Evolutionary conservation across 305 asterid species (phyloP).

Genomic region (Fraxinus baroniana): DNA sequence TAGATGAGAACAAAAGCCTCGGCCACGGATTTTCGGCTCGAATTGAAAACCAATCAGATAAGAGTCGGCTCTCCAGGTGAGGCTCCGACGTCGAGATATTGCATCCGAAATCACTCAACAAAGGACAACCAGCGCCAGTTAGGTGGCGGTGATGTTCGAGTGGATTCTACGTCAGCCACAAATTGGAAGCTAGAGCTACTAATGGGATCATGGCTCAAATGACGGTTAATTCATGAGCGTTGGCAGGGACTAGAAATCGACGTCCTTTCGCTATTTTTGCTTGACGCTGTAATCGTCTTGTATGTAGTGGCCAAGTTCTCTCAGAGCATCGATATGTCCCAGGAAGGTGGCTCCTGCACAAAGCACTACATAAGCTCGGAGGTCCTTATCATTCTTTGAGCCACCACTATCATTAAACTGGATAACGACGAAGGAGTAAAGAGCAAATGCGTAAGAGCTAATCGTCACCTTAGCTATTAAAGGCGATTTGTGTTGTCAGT

Average conservation of each 20-base stretch:
- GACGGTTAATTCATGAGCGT: not conserved
- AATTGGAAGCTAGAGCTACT: constrained; percentile 33
- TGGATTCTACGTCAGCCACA: constrained; percentile 48
- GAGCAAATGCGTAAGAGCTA: constrained; percentile 70
- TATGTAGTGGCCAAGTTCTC: constrained; percentile 91
- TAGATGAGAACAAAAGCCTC: constrained; percentile 48
- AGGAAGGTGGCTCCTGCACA: constrained; percentile 80
- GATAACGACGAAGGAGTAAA: constrained; percentile 72
- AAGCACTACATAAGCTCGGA: constrained; percentile 74
- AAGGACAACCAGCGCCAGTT: constrained; percentile 42
- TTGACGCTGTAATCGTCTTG: constrained; percentile 88
- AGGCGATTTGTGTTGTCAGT: constrained; percentile 4
- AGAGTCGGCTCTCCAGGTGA: constrained; percentile 38
- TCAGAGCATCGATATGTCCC: constrained; percentile 83
- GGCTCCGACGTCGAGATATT: constrained; percentile 46
- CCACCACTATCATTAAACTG: constrained; percentile 95
- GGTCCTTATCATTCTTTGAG: constrained; percentile 68
- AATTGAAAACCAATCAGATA: constrained; percentile 38
- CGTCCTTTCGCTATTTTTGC: constrained; percentile 70
- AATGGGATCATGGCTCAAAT: constrained; percentile 23
- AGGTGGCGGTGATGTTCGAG: constrained; percentile 28
- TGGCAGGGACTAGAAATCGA: constrained; percentile 54
- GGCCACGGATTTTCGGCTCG: constrained; percentile 29
- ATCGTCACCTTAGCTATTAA: constrained; percentile 89
- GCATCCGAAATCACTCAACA: constrained; percentile 58